A percentile compares a stretch with the other conserved stretches of the same genome.
Evolutionary conservation across 2,329 filamentous ascomycete species (phyloP).

Genomic region (Cryphonectria radicalis): DNA sequence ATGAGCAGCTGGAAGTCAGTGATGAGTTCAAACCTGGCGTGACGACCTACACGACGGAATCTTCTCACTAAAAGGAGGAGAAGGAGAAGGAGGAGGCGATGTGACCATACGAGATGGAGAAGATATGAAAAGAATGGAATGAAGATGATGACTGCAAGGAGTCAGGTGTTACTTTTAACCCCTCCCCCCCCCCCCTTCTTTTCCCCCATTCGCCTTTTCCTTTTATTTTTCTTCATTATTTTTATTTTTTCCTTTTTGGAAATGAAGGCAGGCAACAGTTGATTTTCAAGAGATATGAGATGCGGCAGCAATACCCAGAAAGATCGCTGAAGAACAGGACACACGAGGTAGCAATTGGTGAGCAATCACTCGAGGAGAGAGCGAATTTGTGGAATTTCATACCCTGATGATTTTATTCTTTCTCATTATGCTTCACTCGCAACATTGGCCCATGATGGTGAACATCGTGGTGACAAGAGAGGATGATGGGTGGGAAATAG

Average conservation of each 20-base stretch:
- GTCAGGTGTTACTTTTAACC: not conserved
- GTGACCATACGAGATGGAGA: not conserved
- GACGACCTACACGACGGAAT: not conserved
- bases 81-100: not conserved
- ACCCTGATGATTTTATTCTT: not conserved
- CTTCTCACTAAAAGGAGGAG: not conserved
- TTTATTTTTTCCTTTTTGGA: not conserved
- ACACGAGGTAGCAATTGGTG: not conserved
- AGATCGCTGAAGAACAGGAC: not conserved
- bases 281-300: not conserved
- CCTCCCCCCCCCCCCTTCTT: no score
- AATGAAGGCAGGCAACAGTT: not conserved
- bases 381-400: not conserved
- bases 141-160: not conserved
- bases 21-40: constrained; percentile 27
- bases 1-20: constrained; percentile 23
- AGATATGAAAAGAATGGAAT: no score
- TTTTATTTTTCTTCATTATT: not conserved
- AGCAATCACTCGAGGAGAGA: not conserved
- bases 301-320: constrained; percentile 2
- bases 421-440: not conserved
- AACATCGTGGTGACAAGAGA: not conserved
- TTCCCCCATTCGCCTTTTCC: not conserved
- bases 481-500: not conserved
- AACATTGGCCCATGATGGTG: not conserved